Evolutionary conservation across 768 basidiomycete species (phyloP), one percentile per base, ranked within the genome.

Genomic region (Sporobolomyces roseus): DNA sequence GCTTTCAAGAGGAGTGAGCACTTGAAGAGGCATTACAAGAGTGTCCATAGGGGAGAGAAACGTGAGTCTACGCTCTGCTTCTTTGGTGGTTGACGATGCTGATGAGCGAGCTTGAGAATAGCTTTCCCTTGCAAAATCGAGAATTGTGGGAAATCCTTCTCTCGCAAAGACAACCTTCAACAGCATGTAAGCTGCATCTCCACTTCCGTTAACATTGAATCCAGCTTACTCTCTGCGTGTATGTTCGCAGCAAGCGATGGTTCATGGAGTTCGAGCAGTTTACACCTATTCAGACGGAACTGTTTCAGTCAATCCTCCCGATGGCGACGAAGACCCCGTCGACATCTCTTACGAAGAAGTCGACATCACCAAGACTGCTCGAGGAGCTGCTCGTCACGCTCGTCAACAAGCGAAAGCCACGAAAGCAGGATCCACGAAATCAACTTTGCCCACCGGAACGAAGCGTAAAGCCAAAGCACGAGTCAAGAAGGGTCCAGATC

Each of bases 21-120:
- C 77, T 80, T 94, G 68, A 93, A 93, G 82, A 81, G 92, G 73
- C 91, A 94, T 78, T 84, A 92, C 58, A 81, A 90, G 75, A 88
- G 87, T 75, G 90, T 94, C 53, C 91, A 94, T 79, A 90, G 90
- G 30, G 85, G 92, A 77, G 90, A 92, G 78, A 93, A 93, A 81
- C 91, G 91, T 93, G 77, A 79, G 90, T 82, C 23, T 32, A 17
- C 38, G 5, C 43, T 41, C 23, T 21, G n/a, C 21, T 14, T 53
- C 36, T 35, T 73, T 74, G 72, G 59, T 66, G 50, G 71, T 29
- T 66, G 51, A 61, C 53, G 50, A 29, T 4, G 35, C 23, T n/a
- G 33, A 27, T 1, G n/a, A 41, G 38, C 9, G 38, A 17, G 38
- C 5, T 43, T 25, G 30, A 8, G 13, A 2, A 46, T 76, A 90